Evolutionary conservation across 345 rosid genomes (phyloP), one percentile per base, ranked within the genome.

Genomic region (Brassica incana): DNA sequence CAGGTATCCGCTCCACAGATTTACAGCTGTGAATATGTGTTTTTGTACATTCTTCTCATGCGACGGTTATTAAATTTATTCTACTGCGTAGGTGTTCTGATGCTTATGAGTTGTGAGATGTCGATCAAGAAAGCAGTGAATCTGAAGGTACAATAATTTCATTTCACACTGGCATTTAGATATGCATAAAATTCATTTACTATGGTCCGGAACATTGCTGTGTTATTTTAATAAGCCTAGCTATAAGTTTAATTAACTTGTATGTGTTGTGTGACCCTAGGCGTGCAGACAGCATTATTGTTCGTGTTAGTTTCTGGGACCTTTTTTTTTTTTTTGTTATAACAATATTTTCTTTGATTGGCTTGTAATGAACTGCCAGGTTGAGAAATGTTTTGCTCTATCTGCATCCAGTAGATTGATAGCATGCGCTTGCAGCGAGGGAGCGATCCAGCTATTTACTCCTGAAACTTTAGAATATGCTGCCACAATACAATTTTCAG

Each of bases 381-480:
- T 91, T 73, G 86, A 88, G 67, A 88, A 85, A 58, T 91, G 89
- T 80, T 91, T 88, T 88, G 86, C 93, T 33, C 75, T 91, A 72
- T 90, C 92, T 72, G 83, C 86, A 65, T 90, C 98, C 65, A 72
- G 77, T 72, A 82, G 82, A 82, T 83, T 91, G 73, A 78, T 93
- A 81, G 93, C 98, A 48, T 91, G 98, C 83, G 97, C 90, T 78
- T 91, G 98, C 78, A 85, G 85, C 79, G 85, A 85, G 45, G 98
- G 98, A 75, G 78, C 36, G 43, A 89, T 92, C 66, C 85, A 83
- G 60, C 84, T 92, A 78, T 86, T 85, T 77, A 82, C 65, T 32
- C 71, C 74, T 72, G 85, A 80, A 75, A 70, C 84, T 61, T 87
- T 90, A 36, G 73, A 75, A 65, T 84, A 81, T 73, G 84, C 73